A percentile compares a stretch with the other conserved stretches of the same genome.
Conservation (phyloP, 2,329 filamentous ascomycete genomes). For the Neonectria faginata region DNA sequence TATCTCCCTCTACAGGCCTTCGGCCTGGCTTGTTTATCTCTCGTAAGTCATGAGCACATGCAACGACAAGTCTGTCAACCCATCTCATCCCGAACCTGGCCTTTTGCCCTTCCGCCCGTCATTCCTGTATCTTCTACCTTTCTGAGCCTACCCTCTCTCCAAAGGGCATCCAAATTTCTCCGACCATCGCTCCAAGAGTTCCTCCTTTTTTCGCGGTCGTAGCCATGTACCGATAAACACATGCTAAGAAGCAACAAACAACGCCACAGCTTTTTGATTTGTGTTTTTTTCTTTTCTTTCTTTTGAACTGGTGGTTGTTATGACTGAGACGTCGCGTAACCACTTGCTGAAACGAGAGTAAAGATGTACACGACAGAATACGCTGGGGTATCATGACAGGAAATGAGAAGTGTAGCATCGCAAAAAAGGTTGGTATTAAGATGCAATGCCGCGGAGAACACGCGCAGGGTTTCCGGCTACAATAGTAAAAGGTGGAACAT, state of each 20-base stretch:
- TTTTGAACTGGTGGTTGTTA: conserved; percentile 1
- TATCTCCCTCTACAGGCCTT: conserved; percentile 43
- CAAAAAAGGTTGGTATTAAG: conserved; percentile 38
- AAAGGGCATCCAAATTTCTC: conserved; percentile 22
- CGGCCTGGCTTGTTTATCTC: conserved; percentile 44
- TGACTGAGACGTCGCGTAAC: conserved; percentile 1
- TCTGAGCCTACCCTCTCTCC: conserved; percentile 17
- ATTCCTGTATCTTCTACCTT: conserved; percentile 32
- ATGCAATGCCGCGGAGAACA: conserved; percentile 58
- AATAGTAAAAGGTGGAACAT: conserved; percentile 76
- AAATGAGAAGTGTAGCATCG: conserved; percentile 36
- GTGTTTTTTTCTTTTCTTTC: conserved; percentile 2
- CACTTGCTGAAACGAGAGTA: conserved; percentile 21
- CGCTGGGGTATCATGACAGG: conserved; percentile 50
- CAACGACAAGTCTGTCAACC: conserved; percentile 36
- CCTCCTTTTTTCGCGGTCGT: conserved; percentile 33
- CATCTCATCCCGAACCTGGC: conserved; percentile 31
- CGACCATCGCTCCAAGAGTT: conserved; percentile 29
- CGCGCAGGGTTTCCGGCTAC: conserved; percentile 77
- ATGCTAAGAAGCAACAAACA: conserved; percentile 29
- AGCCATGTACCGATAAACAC: conserved; percentile 27
- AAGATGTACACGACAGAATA: conserved; percentile 41
- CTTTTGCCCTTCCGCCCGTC: conserved; percentile 18
- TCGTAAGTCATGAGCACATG: conserved; percentile 46
- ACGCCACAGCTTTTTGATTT: conserved; percentile 36